These are phyloP conservation scores for Blastomyces parvus DNA, from an alignment of 2,329 filamentous ascomycete genomes.

Conservation along the genomic window DNA sequence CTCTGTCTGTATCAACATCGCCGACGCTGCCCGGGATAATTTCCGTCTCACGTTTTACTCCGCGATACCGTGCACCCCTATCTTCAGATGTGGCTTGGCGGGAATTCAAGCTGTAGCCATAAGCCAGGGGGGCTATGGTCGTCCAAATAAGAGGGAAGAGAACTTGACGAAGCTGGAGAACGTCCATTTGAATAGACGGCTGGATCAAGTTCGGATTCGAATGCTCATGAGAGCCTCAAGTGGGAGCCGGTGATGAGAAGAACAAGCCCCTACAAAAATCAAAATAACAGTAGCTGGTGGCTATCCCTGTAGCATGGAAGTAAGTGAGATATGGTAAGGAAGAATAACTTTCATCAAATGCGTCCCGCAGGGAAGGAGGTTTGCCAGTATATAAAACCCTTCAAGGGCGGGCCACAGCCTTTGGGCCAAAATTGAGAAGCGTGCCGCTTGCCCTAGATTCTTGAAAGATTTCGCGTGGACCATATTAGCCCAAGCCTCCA, in stretches of 20 bases:
- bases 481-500: background rate
- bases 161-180: background rate
- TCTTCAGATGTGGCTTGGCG: background rate
- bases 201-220: background rate
- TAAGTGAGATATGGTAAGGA: background rate
- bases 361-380: background rate
- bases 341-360: background rate
- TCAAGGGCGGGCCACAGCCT: background rate
- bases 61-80: background rate
- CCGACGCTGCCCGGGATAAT: conserved; percentile 12
- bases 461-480: background rate
- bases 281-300: background rate
- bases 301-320: background rate
- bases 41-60: background rate
- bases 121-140: background rate
- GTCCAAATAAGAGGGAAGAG: background rate
- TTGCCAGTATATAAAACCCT: background rate
- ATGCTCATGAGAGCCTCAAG: background rate
- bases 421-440: background rate
- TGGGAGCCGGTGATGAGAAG: background rate
- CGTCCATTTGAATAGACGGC: background rate
- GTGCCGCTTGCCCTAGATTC: background rate
- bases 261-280: background rate
- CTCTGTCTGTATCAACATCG: conserved; percentile 36
- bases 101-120: background rate